These are phyloP conservation scores for Jatropha curcas DNA, from an alignment of 345 rosid species.

Conservation along the genomic window DNA sequence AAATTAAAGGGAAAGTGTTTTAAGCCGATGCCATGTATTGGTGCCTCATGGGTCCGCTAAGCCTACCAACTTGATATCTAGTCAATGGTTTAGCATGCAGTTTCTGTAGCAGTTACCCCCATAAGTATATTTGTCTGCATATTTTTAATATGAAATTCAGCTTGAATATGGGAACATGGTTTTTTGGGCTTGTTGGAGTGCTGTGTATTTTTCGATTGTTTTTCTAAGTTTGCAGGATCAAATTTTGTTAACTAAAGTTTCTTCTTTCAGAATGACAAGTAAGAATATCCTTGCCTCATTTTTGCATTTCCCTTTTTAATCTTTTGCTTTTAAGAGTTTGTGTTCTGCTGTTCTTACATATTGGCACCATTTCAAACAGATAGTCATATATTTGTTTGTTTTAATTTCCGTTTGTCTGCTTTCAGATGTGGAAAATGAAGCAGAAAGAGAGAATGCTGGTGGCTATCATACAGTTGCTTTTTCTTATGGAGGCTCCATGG, in stretches of 20 bases:
- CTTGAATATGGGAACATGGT: background rate
- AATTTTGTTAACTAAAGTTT: conserved; percentile 50
- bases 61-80: background rate
- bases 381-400: conserved; percentile 11
- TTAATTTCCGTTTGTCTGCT: conserved; percentile 23
- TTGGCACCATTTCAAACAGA: conserved; percentile 5
- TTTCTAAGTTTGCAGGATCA: conserved; percentile 60
- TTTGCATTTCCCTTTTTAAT: conserved; percentile 21
- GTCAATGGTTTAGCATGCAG: background rate
- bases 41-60: background rate
- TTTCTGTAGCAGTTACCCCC: background rate
- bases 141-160: background rate
- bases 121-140: background rate
- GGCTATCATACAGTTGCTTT: conserved; percentile 65
- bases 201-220: conserved; percentile 32
- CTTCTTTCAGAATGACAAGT: conserved; percentile 57
- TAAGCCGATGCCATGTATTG: background rate
- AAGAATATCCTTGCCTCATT: conserved; percentile 43
- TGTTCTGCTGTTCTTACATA: conserved; percentile 3
- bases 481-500: conserved; percentile 65
- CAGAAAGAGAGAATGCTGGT: conserved; percentile 34
- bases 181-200: conserved; percentile 22
- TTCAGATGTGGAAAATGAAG: conserved; percentile 48
- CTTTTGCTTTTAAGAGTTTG: background rate
- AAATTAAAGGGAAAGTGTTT: background rate